phyloP scores from a whole-genome alignment of 2,329 filamentous ascomycete species.

The Cryoendolithus antarcticus region DNA sequence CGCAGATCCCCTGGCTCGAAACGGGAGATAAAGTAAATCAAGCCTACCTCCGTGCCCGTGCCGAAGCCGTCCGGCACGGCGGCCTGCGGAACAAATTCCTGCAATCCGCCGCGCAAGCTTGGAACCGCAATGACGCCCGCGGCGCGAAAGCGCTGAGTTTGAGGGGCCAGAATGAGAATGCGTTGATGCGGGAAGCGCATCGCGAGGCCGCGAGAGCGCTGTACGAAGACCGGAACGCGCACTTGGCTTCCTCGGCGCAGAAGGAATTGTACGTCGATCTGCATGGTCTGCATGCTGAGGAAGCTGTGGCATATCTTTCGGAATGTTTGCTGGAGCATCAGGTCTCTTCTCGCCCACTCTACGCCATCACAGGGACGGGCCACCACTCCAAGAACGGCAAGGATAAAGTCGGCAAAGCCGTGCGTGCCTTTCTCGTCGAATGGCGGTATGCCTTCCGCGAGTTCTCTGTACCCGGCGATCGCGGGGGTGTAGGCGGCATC shows the following conservation, averaged over 20 bases:
- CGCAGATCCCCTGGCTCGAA: constrained; percentile 92
- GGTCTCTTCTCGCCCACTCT: constrained; percentile 60
- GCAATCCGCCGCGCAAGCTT: constrained; percentile 92
- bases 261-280: constrained; percentile 88
- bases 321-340: constrained; percentile 75
- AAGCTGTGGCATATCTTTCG: constrained; percentile 89
- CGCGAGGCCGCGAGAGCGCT: constrained; percentile 83
- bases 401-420: constrained; percentile 92
- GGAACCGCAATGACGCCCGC: constrained; percentile 94
- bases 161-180: constrained; percentile 90
- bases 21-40: constrained; percentile 85
- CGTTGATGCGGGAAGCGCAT: constrained; percentile 92
- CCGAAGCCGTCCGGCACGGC: constrained; percentile 94
- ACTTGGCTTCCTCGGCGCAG: constrained; percentile 32
- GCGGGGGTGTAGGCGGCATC: constrained; percentile 63
- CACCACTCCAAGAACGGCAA: constrained; percentile 98
- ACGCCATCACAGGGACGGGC: constrained; percentile 91
- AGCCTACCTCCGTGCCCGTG: constrained; percentile 85
- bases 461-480: constrained; percentile 91
- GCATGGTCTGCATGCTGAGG: constrained; percentile 95
- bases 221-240: constrained; percentile 86
- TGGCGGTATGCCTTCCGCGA: constrained; percentile 94
- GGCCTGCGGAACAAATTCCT: constrained; percentile 93
- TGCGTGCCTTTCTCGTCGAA: constrained; percentile 82
- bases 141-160: constrained; percentile 91